Evolutionary conservation across 768 basidiomycete species (phyloP).

Genomic region (Imleria badia): DNA sequence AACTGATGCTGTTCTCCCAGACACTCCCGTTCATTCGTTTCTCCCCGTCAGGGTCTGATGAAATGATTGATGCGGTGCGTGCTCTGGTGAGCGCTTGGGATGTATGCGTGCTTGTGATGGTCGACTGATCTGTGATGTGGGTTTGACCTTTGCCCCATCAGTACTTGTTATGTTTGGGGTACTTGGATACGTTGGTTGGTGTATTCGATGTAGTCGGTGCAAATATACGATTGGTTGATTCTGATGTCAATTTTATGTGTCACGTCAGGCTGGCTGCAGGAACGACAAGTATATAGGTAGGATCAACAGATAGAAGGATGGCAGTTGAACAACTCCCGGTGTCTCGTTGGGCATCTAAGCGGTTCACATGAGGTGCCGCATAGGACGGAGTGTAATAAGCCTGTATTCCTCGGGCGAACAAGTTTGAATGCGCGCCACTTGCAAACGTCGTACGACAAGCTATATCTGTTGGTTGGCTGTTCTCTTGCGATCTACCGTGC

Average conservation of each 20-base stretch:
- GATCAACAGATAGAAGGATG: no score
- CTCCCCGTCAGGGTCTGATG: conserved; percentile 50
- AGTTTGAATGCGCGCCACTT: no score
- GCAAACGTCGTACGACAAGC: no score
- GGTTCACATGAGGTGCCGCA: no score
- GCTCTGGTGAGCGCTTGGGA: conserved; percentile 48
- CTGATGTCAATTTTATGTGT: conserved; percentile 7
- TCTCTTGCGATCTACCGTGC: neutral
- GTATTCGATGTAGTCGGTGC: conserved; percentile 14
- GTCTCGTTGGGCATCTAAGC: no score
- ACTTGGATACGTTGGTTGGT: conserved; percentile 6
- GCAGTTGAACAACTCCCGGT: no score
- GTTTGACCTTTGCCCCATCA: neutral
- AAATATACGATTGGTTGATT: conserved; percentile 7
- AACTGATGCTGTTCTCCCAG: conserved; percentile 26
- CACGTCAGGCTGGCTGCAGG: no score
- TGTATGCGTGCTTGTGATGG: conserved; percentile 8
- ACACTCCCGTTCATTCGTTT: conserved; percentile 32
- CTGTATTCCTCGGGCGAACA: no score
- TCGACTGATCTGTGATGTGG: neutral
- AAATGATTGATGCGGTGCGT: conserved; percentile 32
- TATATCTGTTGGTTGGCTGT: neutral
- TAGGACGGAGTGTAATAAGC: no score
- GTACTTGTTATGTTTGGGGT: neutral
- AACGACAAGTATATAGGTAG: no score